These are phyloP conservation scores for Thelonectria olida DNA, from an alignment of 2,329 filamentous ascomycete genomes.

Conservation along the genomic window DNA sequence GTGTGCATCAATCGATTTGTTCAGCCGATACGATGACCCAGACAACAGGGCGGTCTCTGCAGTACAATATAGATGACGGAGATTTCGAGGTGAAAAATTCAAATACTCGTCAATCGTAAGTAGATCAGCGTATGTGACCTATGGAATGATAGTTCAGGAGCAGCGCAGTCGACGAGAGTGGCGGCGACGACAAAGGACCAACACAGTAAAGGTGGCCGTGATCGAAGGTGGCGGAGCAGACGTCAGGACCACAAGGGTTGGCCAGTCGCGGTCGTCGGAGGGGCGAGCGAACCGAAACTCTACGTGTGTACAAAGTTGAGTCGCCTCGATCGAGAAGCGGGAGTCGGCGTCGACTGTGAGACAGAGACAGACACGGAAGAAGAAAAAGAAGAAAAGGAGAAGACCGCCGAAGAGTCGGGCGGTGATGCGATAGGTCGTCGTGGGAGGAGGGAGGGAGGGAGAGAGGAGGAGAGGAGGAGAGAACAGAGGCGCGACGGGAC, in stretches of 20 bases:
- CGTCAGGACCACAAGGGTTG: constrained; percentile 28
- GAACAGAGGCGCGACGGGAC: constrained; percentile 32
- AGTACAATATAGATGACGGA: constrained; percentile 18
- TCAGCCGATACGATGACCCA: constrained; percentile 27
- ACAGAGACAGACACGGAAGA: neutral
- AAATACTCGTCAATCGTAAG: constrained; percentile 21
- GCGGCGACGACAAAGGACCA: constrained; percentile 27
- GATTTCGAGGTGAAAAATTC: constrained; percentile 6
- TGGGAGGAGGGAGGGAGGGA: constrained; percentile 15
- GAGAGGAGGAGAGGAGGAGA: constrained; percentile 23
- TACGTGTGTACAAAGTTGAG: neutral
- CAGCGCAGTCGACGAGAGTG: constrained; percentile 20
- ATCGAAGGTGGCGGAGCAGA: constrained; percentile 33
- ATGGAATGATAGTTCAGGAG: constrained; percentile 26
- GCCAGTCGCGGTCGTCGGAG: constrained; percentile 21
- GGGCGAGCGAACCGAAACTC: constrained; percentile 17
- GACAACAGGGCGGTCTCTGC: constrained; percentile 10
- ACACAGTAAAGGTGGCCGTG: constrained; percentile 37
- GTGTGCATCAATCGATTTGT: constrained; percentile 35
- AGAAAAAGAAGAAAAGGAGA: constrained; percentile 4
- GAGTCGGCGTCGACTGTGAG: neutral
- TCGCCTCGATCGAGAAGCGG: constrained; percentile 10
- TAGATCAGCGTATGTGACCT: constrained; percentile 2
- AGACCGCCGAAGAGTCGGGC: neutral
- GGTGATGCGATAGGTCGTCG: constrained; percentile 7